A percentile compares a stretch with the other conserved stretches of the same genome.
phyloP scores from a whole-genome alignment of 2,329 filamentous ascomycete species.

The Trichoderma brevicompactum region DNA sequence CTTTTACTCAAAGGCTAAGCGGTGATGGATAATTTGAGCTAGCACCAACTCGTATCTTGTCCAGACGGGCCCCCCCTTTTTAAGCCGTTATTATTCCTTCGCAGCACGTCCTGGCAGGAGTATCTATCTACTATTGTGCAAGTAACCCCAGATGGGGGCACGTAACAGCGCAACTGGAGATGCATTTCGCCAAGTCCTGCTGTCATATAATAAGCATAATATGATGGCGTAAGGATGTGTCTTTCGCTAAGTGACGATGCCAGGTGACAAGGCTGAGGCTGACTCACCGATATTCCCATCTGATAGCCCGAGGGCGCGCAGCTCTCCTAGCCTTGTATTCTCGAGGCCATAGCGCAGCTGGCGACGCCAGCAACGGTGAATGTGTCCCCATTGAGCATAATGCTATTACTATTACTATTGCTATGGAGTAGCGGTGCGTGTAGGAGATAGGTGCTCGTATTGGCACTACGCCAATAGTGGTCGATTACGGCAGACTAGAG shows the following conservation, averaged over 20 bases:
- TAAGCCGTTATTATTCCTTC: too few relatives aligned
- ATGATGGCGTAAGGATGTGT: background rate
- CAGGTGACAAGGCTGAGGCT: conserved; percentile 15
- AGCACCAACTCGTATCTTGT: conserved; percentile 7
- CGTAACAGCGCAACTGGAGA: background rate
- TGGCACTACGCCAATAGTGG: conserved; percentile 10
- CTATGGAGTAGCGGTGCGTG: background rate
- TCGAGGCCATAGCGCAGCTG: background rate
- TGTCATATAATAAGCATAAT: background rate
- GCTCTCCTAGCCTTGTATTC: background rate
- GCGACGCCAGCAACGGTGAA: too few relatives aligned
- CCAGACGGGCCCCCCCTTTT: background rate
- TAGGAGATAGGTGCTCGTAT: conserved; percentile 20
- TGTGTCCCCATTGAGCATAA: background rate
- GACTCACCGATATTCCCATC: background rate
- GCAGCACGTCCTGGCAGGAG: too few relatives aligned
- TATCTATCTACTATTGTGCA: background rate
- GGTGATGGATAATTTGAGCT: conserved; percentile 4
- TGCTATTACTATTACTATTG: background rate
- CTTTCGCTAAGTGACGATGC: background rate
- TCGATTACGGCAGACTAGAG: conserved; percentile 24
- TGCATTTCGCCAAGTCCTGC: background rate
- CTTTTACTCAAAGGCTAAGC: background rate
- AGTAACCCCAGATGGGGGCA: background rate
- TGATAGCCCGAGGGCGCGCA: background rate